phyloP scores from a whole-genome alignment of 768 basidiomycete genomes.

The Amanita inopinata region DNA sequence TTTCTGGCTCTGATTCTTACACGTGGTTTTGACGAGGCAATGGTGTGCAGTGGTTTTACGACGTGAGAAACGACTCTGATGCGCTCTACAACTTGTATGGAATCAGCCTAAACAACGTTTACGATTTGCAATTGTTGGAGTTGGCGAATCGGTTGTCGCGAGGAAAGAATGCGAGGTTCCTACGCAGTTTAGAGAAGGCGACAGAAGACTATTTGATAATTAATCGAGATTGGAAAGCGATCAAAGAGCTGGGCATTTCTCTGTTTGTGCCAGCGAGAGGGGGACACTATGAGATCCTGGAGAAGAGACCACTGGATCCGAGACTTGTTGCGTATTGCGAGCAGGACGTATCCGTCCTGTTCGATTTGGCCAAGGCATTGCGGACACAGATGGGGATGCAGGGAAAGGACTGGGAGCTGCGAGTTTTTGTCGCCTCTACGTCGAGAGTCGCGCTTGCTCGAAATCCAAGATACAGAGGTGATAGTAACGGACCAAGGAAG shows the following conservation, averaged over 20 bases:
- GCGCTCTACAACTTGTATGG: constrained; percentile 21
- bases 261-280: constrained; percentile 23
- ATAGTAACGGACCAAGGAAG: constrained; percentile 7
- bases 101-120: constrained; percentile 19
- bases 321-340: constrained; percentile 11
- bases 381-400: constrained; percentile 11
- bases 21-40: constrained; percentile 2
- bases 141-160: constrained; percentile 19
- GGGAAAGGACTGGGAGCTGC: constrained; percentile 7
- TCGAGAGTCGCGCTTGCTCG: constrained; percentile 7
- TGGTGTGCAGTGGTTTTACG: constrained; percentile 21
- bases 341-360: constrained; percentile 13
- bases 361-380: constrained; percentile 6
- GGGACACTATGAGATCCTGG: constrained; percentile 14
- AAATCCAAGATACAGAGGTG: constrained; percentile 5
- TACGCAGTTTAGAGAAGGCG: constrained; percentile 18
- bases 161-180: constrained; percentile 12
- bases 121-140: constrained; percentile 25
- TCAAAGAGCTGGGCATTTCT: constrained; percentile 22
- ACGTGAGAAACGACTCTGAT: constrained; percentile 26
- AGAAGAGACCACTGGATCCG: constrained; percentile 11
- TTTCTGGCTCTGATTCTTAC: constrained; percentile 6
- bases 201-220: constrained; percentile 19
- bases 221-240: constrained; percentile 15
- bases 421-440: constrained; percentile 6